Percentiles rank a stretch among this genome's conserved stretches.
These are phyloP conservation scores for Sequoiadendron giganteum DNA, from an alignment of 75 land plant species.

Conservation along the genomic window DNA sequence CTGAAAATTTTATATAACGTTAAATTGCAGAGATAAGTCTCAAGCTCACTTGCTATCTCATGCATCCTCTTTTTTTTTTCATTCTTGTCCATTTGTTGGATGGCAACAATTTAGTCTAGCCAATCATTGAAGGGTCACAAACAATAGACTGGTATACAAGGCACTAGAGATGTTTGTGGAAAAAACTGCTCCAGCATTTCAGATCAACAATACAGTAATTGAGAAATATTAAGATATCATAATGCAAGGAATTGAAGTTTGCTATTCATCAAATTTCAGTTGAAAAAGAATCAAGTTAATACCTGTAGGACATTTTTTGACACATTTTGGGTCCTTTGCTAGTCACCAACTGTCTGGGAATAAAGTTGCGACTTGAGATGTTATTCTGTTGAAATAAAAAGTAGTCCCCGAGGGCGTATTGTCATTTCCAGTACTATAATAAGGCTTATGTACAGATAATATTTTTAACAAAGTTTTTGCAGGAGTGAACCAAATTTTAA, in stretches of 20 bases:
- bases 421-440: not conserved
- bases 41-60: too few relatives aligned
- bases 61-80: too few relatives aligned
- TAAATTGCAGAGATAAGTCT: too few relatives aligned
- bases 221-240: not conserved
- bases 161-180: not conserved
- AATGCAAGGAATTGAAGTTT: not conserved
- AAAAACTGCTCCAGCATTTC: not conserved
- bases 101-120: too few relatives aligned
- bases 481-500: not conserved
- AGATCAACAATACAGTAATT: too few relatives aligned
- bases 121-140: too few relatives aligned
- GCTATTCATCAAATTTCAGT: not conserved
- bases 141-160: too few relatives aligned
- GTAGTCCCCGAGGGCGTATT: not conserved
- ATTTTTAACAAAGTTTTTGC: not conserved
- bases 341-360: not conserved
- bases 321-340: not conserved
- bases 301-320: not conserved
- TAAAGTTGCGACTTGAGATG: not conserved
- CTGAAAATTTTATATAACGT: too few relatives aligned
- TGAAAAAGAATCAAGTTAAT: not conserved
- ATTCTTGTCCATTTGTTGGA: too few relatives aligned
- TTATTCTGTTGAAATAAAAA: not conserved
- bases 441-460: not conserved